These are phyloP conservation scores for Tricholoma hemisulphureum DNA, from an alignment of 768 basidiomycete species.

Conservation along the genomic window DNA sequence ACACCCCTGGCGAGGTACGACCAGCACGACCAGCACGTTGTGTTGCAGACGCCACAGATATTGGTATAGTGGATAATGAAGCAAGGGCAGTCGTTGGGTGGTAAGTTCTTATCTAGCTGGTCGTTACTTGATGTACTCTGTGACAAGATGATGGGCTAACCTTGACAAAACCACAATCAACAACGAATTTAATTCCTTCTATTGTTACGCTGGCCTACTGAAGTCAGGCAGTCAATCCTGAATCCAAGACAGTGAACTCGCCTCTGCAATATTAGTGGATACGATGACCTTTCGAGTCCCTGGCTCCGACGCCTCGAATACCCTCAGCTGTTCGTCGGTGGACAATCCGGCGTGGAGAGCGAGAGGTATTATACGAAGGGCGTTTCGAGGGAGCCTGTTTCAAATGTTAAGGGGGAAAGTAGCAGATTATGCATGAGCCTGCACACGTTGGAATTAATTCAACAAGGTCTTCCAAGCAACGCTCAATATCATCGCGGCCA, in stretches of 20 bases:
- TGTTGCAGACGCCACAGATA: slow-evolving; percentile 84
- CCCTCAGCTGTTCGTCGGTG: slow-evolving; percentile 81
- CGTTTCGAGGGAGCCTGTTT: slow-evolving; percentile 50
- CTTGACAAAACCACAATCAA: slow-evolving; percentile 96
- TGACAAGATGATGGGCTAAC: slow-evolving; percentile 34
- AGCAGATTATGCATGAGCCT: background rate
- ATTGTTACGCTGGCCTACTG: slow-evolving; percentile 91
- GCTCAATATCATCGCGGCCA: slow-evolving; percentile 94
- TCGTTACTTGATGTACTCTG: background rate
- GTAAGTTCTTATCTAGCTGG: slow-evolving; percentile 76
- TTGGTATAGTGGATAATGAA: slow-evolving; percentile 78
- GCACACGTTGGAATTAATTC: slow-evolving; percentile 73
- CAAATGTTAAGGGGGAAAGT: background rate
- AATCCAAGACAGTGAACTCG: slow-evolving; percentile 24
- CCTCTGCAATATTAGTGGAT: slow-evolving; percentile 95
- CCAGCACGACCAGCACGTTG: slow-evolving; percentile 96
- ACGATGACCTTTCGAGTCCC: slow-evolving; percentile 88
- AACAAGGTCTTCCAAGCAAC: slow-evolving; percentile 74
- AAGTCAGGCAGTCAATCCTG: background rate
- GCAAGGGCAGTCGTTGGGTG: slow-evolving; percentile 86
- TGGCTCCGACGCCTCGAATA: slow-evolving; percentile 75
- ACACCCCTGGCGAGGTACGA: slow-evolving; percentile 87
- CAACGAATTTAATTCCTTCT: slow-evolving; percentile 89
- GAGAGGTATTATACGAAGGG: slow-evolving; percentile 59
- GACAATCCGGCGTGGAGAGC: slow-evolving; percentile 89